Base-by-base conservation (phyloP, 2,329 filamentous ascomycete species). In the Pestalotiopsis sp. region DNA sequence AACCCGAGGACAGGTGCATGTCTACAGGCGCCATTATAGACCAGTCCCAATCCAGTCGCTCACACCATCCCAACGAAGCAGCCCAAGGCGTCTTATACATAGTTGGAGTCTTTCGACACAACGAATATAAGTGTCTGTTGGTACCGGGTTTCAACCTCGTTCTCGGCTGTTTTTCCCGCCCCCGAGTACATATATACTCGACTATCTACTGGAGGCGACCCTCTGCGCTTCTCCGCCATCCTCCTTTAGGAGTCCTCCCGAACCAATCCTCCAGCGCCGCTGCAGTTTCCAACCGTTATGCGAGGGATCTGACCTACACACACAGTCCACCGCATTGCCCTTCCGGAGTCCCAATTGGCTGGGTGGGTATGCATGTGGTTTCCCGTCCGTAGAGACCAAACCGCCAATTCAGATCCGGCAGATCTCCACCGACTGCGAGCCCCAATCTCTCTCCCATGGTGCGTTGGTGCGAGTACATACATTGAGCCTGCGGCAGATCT, bases 281-380 rank as follows among this genome's bases (percentile, higher is more conserved):
- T 79, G 78, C 79, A 78, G 75, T 74, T 76, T 73, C 75, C 74
- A 77, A 78, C 75, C 73, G 25, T 77, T 74, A 70, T 74, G 77
- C 75, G 74, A 76, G 71, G 70, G 73, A 76, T 75, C 76, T 78
- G 75, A 78, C 77, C 76, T 78, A 77, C 74, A 75, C 76, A 39
- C 70, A 73, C 76, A 72, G 73, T 71, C 74, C 75, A 75, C 76
- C 78, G 76, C 78, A 78, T 75, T 75, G 74, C 73, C 71, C 67
- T 73, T 75, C 76, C 73, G 74, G 78, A 77, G 76, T 77, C 79
- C 79, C 78, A 79, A 82, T 82, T 81, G 78, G 74, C 75, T 79
- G 73, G 75, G 73, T 77, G 80, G 83, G 80, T 79, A 86, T 86
- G 84, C 83, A 85, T 84, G 80, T 77, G 78, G 78, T 77, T 80